Evolutionary conservation across 2,329 filamentous ascomycete genomes (phyloP).

Genomic region (Cryphonectria parasitica): DNA sequence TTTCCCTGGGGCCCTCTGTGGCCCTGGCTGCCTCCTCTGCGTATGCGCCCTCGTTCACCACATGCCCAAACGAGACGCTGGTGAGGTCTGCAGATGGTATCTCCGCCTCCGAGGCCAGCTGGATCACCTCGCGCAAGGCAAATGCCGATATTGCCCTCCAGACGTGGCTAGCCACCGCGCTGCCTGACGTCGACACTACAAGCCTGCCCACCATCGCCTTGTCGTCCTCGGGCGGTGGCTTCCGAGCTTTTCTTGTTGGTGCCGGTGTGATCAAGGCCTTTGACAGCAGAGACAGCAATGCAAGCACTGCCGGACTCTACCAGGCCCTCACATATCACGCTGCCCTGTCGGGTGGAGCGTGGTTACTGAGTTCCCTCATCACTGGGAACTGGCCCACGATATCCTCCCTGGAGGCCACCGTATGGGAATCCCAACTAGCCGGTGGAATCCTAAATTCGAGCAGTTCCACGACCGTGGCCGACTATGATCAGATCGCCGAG

Average conservation of each 20-base stretch:
- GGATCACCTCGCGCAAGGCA: conserved; percentile 15
- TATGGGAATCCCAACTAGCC: conserved; percentile 21
- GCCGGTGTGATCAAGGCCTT: conserved; percentile 37
- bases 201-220: conserved; percentile 33
- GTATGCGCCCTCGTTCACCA: not conserved
- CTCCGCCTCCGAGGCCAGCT: conserved; percentile 21
- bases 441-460: conserved; percentile 23
- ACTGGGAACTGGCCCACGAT: conserved; percentile 32
- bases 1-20: conserved; percentile 13
- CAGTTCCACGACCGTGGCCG: conserved; percentile 5
- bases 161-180: conserved; percentile 13
- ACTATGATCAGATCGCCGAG: conserved; percentile 19
- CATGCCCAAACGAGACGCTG: conserved; percentile 21
- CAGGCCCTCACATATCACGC: conserved; percentile 33
- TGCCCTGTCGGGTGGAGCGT: conserved; percentile 33
- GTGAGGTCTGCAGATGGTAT: conserved; percentile 26
- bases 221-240: conserved; percentile 37
- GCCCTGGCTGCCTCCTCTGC: conserved; percentile 22
- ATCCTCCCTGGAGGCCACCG: conserved; percentile 17
- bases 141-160: conserved; percentile 21
- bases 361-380: conserved; percentile 32
- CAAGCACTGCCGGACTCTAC: conserved; percentile 30
- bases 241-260: conserved; percentile 36
- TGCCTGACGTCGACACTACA: conserved; percentile 20
- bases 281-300: conserved; percentile 32